These are phyloP conservation scores for Boletus rex-veris DNA, from an alignment of 768 basidiomycete species.

Conservation along the genomic window DNA sequence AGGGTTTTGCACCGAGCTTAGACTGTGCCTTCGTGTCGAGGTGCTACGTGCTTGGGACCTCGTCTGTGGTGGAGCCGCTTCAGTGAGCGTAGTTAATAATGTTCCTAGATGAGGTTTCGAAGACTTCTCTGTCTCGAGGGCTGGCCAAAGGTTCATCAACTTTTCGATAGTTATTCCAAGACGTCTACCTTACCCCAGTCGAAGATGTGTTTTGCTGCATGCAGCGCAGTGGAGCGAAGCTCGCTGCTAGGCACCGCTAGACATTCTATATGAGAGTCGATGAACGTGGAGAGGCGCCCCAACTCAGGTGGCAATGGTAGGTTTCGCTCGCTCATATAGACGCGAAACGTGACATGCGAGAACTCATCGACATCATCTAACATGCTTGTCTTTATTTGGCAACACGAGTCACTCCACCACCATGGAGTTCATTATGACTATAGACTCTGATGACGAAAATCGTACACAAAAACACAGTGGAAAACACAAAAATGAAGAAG, in stretches of 20 bases:
- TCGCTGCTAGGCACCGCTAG: constrained; percentile 53
- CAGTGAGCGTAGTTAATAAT: constrained; percentile 64
- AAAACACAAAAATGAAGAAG: constrained; percentile 35
- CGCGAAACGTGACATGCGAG: background rate
- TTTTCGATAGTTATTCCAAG: constrained; percentile 1
- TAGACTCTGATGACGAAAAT: constrained; percentile 77
- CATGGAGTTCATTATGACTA: constrained; percentile 75
- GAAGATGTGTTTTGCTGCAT: constrained; percentile 72
- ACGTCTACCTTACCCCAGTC: constrained; percentile 56
- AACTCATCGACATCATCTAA: too few species aligned
- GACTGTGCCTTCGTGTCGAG: constrained; percentile 41
- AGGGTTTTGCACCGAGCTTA: constrained; percentile 33
- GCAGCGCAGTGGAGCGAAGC: constrained; percentile 55
- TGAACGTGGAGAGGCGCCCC: constrained; percentile 46
- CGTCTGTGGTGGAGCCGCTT: constrained; percentile 69
- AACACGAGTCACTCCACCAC: background rate
- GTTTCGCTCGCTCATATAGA: constrained; percentile 18
- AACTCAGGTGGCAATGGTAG: constrained; percentile 41
- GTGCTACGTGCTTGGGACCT: constrained; percentile 56
- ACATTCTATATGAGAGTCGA: constrained; percentile 52
- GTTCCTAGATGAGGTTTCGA: constrained; percentile 63
- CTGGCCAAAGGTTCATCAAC: constrained; percentile 33
- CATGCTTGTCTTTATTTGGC: constrained; percentile 22
- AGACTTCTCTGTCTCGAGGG: constrained; percentile 61
- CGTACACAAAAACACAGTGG: constrained; percentile 19